Percentiles rank a stretch among this genome's conserved stretches.
These are phyloP conservation scores for Chloris gayana DNA, from an alignment of 176 grass and related monocot species.

Conservation along the genomic window DNA sequence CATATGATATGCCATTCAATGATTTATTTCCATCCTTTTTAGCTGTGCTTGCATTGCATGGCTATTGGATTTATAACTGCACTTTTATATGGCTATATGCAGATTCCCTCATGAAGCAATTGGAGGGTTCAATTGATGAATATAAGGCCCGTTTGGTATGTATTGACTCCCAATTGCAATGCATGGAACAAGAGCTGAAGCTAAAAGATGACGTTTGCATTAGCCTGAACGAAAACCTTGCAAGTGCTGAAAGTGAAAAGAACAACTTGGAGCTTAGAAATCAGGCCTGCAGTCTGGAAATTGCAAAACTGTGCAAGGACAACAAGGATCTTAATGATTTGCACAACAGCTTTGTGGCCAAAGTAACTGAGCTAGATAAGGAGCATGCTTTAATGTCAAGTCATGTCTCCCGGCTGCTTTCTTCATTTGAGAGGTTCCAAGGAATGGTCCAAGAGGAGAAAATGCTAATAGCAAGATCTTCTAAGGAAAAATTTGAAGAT, in stretches of 20 bases:
- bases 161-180: slow-evolving; percentile 66
- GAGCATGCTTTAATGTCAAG: slow-evolving; percentile 60
- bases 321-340: slow-evolving; percentile 59
- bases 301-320: slow-evolving; percentile 57
- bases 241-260: slow-evolving; percentile 62
- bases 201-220: slow-evolving; percentile 67
- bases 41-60: background rate
- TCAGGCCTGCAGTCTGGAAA: slow-evolving; percentile 56
- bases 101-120: slow-evolving; percentile 78
- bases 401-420: slow-evolving; percentile 57
- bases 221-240: slow-evolving; percentile 64
- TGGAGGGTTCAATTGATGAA: slow-evolving; percentile 68
- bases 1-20: slow-evolving; percentile 9
- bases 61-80: background rate
- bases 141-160: slow-evolving; percentile 49
- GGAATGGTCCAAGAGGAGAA: slow-evolving; percentile 70
- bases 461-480: slow-evolving; percentile 52
- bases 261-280: slow-evolving; percentile 56
- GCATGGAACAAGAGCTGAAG: slow-evolving; percentile 64
- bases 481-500: slow-evolving; percentile 65
- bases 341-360: slow-evolving; percentile 52
- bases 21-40: background rate
- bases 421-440: slow-evolving; percentile 62
- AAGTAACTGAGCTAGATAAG: slow-evolving; percentile 66
- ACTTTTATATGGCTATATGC: slow-evolving; percentile 20